Evolutionary conservation across 2,329 filamentous ascomycete genomes (phyloP).

Genomic region (Ascochyta viciae-villosae): DNA sequence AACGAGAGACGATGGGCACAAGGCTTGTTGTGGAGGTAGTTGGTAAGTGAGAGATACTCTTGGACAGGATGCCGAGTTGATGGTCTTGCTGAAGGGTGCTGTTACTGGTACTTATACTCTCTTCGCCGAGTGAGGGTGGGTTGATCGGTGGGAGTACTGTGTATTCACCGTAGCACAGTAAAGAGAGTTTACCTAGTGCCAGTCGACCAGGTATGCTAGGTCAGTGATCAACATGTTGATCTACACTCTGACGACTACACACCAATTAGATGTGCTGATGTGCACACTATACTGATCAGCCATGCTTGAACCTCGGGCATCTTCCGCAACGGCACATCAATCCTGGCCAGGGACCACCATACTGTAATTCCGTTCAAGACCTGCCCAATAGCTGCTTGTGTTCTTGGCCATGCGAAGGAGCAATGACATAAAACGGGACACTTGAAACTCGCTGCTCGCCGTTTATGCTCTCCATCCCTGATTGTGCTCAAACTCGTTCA

Average conservation of each 20-base stretch:
- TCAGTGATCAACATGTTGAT: conserved; percentile 1
- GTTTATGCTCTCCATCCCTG: not conserved
- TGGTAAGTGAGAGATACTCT: not conserved
- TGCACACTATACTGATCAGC: not conserved
- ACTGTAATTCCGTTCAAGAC: not conserved
- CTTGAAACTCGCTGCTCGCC: not conserved
- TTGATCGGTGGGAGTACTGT: not conserved
- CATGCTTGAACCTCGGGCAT: not conserved
- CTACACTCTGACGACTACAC: not conserved
- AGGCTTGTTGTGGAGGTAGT: too few species aligned
- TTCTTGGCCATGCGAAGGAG: not conserved
- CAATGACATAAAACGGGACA: not conserved
- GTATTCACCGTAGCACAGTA: not conserved
- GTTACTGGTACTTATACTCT: conserved; percentile 2
- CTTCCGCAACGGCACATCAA: not conserved
- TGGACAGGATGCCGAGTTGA: not conserved
- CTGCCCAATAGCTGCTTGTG: not conserved
- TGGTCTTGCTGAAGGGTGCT: not conserved
- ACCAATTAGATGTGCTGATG: not conserved
- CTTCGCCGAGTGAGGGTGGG: not conserved
- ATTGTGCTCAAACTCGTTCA: not conserved
- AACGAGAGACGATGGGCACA: not conserved
- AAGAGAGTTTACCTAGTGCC: not conserved
- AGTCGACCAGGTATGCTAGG: not conserved
- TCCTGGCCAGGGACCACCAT: not conserved